A percentile compares a stretch with the other conserved stretches of the same genome.
Evolutionary conservation across 1,139 yeast species (phyloP).

Genomic region (Yamadazyma triangularis): DNA sequence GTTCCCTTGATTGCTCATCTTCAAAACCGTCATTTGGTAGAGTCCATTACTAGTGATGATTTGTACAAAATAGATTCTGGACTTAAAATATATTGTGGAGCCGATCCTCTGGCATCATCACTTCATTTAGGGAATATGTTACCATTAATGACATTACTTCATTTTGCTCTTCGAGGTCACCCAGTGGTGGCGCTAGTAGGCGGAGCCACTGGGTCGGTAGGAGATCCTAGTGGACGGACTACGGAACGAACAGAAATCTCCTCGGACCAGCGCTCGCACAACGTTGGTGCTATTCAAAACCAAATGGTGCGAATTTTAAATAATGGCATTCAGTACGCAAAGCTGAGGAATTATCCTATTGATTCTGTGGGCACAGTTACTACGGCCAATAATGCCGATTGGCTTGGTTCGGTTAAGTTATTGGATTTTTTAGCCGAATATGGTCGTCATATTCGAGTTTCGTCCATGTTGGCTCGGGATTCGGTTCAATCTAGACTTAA

Average conservation of each 20-base stretch:
- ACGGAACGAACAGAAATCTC: conserved; percentile 67
- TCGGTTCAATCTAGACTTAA: conserved; percentile 73
- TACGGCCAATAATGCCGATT: conserved; percentile 61
- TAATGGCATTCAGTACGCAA: conserved; percentile 61
- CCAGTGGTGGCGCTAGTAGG: conserved; percentile 80
- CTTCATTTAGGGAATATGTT: conserved; percentile 86
- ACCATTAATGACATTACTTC: conserved; percentile 80
- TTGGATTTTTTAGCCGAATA: conserved; percentile 71
- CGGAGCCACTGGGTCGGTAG: conserved; percentile 97
- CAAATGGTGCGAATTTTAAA: conserved; percentile 63
- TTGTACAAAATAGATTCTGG: conserved; percentile 35
- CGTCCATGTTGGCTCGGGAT: conserved; percentile 86
- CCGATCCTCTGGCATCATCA: conserved; percentile 92
- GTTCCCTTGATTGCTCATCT: conserved; percentile 43
- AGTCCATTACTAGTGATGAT: conserved; percentile 44
- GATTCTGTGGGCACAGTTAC: conserved; percentile 34
- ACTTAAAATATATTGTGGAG: conserved; percentile 81
- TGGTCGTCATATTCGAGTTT: conserved; percentile 77
- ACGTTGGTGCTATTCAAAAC: conserved; percentile 53
- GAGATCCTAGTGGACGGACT: conserved; percentile 92
- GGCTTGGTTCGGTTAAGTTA: conserved; percentile 84
- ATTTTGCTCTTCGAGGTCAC: conserved; percentile 82
- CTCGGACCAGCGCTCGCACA: conserved; percentile 46
- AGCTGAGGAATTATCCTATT: conserved; percentile 46
- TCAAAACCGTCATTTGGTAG: conserved; percentile 44